phyloP scores from a whole-genome alignment of 2,329 filamentous ascomycete genomes.

The Fonsecaea erecta region DNA sequence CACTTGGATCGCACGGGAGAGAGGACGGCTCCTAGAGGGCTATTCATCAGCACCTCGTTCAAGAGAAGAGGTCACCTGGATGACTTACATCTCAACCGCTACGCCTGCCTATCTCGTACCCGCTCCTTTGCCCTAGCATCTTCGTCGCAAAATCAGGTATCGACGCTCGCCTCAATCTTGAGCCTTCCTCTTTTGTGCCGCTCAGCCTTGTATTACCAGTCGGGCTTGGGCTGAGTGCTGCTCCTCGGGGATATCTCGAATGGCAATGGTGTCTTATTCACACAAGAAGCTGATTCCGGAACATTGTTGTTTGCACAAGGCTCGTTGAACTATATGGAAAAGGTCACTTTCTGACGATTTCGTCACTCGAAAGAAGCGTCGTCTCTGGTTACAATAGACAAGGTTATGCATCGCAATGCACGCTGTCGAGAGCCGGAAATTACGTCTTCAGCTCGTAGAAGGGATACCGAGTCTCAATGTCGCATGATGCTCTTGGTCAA shows the following conservation, averaged over 20 bases:
- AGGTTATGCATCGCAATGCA: background rate
- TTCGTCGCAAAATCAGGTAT: constrained; percentile 43
- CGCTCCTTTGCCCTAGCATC: constrained; percentile 47
- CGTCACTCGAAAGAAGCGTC: background rate
- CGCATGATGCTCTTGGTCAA: background rate
- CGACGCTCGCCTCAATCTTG: constrained; percentile 15
- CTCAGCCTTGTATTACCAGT: background rate
- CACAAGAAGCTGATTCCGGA: background rate
- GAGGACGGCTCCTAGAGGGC: background rate
- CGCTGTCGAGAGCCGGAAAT: background rate
- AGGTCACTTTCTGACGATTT: background rate
- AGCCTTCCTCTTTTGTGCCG: constrained; percentile 14
- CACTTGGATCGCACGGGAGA: background rate
- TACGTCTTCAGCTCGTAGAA: background rate
- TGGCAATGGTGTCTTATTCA: background rate
- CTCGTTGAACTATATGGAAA: background rate
- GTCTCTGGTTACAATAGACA: no score
- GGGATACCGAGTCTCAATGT: background rate
- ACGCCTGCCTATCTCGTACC: constrained; percentile 48
- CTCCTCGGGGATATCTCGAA: background rate
- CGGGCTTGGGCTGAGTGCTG: background rate
- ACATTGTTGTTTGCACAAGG: background rate
- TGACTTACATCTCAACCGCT: constrained; percentile 45
- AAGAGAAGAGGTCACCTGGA: background rate
- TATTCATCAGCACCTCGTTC: background rate